Base-by-base conservation (phyloP, 225 moss, liverwort and hornwort genomes). In the Straminergon stramineum region DNA sequence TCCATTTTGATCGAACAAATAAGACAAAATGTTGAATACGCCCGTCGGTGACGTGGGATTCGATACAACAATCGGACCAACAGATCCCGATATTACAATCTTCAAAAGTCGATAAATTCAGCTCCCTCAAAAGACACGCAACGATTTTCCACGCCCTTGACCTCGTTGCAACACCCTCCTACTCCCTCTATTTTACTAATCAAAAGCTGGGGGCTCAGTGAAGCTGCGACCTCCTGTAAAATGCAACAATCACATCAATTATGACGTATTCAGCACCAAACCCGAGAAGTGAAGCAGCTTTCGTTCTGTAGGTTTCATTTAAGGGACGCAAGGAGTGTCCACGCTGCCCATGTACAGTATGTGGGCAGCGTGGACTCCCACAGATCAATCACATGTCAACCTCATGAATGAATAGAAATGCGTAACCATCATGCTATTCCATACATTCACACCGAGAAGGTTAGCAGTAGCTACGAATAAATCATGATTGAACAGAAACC, bases 1-100 rank as follows among this genome's bases (percentile, higher is more conserved):
- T 98, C 97, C 98, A 98, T 98, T 93, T 85, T 71, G 87, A 89
- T 87, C n/a, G 89, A 81, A 85, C 51, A 73, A 81, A 45, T 63
- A 58, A 74, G 87, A 81, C 52, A 31, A 34, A 74, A 84, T 61
- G 41, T 52, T 69, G 57, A 85, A 55, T 73, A 83, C 86, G 62
- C 75, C 73, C 86, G 74, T 91, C 75, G 83, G 31, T 81, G 79
- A 86, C 39, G 31, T 51, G 35, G 73, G 34, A 75, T 86, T 81
- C 74, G 58, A 68, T 43, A 81, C 69, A 51, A 86, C 31, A 81
- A 51, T 61, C 31, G 11, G 37, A 82, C 52, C 71, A 58, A 70
- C 82, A 62, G 69, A 77, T 69, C n/a, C 39, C 56, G 30, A 39
- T 53, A 39, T 1, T 30, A 39, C 30, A 69, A 70, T 19, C 56